These are phyloP conservation scores for Gossypium davidsonii DNA, from an alignment of 441 rosid genomes.

Conservation along the genomic window DNA sequence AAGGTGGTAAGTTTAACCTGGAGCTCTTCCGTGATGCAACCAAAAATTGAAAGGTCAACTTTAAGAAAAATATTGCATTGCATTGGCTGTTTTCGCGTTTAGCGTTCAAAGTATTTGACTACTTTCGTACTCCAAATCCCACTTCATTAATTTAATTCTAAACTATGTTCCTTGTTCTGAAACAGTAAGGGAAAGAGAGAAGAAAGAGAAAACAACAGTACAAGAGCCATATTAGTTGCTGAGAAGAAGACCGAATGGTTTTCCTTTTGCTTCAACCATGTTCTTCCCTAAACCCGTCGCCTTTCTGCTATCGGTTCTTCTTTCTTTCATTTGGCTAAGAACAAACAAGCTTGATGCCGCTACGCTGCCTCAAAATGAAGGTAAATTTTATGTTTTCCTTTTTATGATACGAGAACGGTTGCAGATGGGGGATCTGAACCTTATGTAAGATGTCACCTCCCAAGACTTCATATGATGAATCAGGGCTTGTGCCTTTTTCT, in stretches of 20 bases:
- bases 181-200: neutral
- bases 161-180: neutral
- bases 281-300: neutral
- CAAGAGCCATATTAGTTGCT: neutral
- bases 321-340: conserved; percentile 15
- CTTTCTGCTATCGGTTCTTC: neutral
- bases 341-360: conserved; percentile 6
- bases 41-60: neutral
- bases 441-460: no score
- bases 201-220: neutral
- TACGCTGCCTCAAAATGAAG: conserved; percentile 21
- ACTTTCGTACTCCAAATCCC: neutral
- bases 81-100: neutral
- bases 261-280: conserved; percentile 9
- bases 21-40: neutral
- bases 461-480: no score
- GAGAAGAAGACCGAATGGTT: neutral
- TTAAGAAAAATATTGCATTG: neutral
- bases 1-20: neutral
- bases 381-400: neutral
- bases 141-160: neutral
- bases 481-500: neutral
- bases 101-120: conserved; percentile 1
- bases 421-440: no score
- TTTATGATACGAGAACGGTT: no score